Percentiles rank a stretch among this genome's conserved stretches.
Conservation (phyloP, 2,329 filamentous ascomycete genomes). For the Xylaria sp. region DNA sequence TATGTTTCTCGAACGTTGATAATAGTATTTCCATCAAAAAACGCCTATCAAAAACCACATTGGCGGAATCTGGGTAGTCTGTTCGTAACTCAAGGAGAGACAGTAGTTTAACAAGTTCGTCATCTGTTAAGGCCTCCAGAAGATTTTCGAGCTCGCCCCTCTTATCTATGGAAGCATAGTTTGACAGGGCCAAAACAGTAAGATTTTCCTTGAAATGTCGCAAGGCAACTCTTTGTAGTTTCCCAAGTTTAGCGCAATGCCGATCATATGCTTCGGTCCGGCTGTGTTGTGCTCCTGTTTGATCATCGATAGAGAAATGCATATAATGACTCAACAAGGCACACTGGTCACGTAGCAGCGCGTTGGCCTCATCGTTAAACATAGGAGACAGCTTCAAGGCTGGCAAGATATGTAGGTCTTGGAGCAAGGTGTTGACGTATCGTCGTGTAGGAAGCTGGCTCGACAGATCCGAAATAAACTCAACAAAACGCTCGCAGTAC, state of each 20-base stretch:
- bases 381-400: conserved; percentile 79
- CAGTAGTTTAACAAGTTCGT: conserved; percentile 74
- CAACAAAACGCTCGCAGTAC: conserved; percentile 92
- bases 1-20: conserved; percentile 74
- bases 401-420: conserved; percentile 82
- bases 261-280: conserved; percentile 75
- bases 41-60: conserved; percentile 65
- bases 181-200: conserved; percentile 88
- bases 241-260: conserved; percentile 78
- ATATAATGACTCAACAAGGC: conserved; percentile 85
- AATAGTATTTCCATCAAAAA: conserved; percentile 76
- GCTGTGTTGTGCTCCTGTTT: conserved; percentile 78
- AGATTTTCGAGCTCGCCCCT: conserved; percentile 78
- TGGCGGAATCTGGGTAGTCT: conserved; percentile 75
- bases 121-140: conserved; percentile 73
- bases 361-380: conserved; percentile 75
- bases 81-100: conserved; percentile 77
- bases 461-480: conserved; percentile 87
- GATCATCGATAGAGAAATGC: conserved; percentile 88
- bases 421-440: conserved; percentile 87
- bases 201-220: conserved; percentile 89
- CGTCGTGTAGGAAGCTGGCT: conserved; percentile 92
- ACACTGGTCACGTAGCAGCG: conserved; percentile 79
- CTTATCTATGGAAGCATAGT: conserved; percentile 86
- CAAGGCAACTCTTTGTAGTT: conserved; percentile 77